Evolutionary conservation across 441 rosid genomes (phyloP).

Genomic region (Eugenia klotzschiana): DNA sequence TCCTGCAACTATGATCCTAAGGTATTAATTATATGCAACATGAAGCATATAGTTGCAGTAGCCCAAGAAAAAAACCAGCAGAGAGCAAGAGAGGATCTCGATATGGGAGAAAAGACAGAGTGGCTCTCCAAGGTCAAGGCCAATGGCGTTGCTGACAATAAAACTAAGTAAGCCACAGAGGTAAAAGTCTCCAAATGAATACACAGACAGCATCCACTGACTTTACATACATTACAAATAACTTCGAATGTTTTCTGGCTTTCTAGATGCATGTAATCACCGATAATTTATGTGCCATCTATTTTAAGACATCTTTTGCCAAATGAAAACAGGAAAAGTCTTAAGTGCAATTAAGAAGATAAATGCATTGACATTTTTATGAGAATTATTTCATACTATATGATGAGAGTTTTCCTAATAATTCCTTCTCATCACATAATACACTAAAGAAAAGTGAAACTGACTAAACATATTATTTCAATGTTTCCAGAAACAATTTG

Average conservation of each 20-base stretch:
- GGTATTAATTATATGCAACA: background rate
- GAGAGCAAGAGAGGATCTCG: background rate
- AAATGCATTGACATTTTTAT: background rate
- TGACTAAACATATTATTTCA: background rate
- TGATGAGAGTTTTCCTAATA: background rate
- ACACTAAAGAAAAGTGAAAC: background rate
- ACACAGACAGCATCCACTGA: background rate
- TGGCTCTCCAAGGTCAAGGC: background rate
- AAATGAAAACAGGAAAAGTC: background rate
- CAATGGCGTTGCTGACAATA: background rate
- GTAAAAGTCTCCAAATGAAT: background rate
- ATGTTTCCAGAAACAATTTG: background rate
- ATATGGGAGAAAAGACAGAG: background rate
- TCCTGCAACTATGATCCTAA: background rate
- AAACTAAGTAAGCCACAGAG: background rate
- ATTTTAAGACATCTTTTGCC: background rate
- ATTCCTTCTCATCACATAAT: background rate
- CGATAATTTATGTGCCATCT: background rate
- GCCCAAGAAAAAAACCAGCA: background rate
- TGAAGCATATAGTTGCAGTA: background rate
- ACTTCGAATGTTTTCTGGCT: background rate
- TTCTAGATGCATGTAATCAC: background rate
- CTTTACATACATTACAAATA: background rate
- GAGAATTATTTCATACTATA: background rate
- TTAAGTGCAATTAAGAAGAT: background rate